These are phyloP conservation scores for Agmasoma carcini DNA, from an alignment of 371 early-diverging fungal genomes.

Conservation along the genomic window DNA sequence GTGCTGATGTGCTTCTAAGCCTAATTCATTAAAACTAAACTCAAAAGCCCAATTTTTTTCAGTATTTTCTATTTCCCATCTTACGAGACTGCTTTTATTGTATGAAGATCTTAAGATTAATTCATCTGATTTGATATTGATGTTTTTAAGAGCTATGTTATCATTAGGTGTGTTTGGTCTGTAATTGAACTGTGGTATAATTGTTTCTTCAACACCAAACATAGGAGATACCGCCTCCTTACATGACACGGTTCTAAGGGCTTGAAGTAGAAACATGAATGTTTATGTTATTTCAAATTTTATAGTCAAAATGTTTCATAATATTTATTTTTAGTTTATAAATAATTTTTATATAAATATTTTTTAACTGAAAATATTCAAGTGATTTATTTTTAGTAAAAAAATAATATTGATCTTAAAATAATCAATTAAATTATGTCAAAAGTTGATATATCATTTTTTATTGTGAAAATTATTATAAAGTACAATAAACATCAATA, in stretches of 20 bases:
- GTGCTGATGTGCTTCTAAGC: slow-evolving; percentile 38
- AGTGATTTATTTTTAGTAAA: no score
- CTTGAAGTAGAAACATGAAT: no score
- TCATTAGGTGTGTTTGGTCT: slow-evolving; percentile 10
- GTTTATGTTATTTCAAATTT: not conserved
- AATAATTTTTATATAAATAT: no score
- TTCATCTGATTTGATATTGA: slow-evolving; percentile 22
- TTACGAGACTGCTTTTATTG: slow-evolving; percentile 41
- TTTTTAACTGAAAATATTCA: no score
- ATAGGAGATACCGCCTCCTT: not conserved
- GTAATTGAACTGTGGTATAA: slow-evolving; percentile 2
- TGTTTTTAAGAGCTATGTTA: slow-evolving; percentile 22
- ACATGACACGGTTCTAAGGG: not conserved
- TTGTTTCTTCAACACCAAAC: slow-evolving; percentile 11
- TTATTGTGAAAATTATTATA: no score
- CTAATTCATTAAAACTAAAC: slow-evolving; percentile 33
- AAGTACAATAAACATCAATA: no score
- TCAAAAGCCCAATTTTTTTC: slow-evolving; percentile 52
- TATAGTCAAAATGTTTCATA: not conserved
- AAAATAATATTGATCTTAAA: no score
- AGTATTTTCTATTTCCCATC: slow-evolving; percentile 43
- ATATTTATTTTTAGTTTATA: not conserved
- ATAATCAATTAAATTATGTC: no score
- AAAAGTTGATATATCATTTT: no score
- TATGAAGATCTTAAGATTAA: slow-evolving; percentile 24